Evolutionary conservation across 225 moss, liverwort and hornwort genomes (phyloP), one percentile per base, ranked within the genome.

Genomic region (Antitrichia curtipendula): DNA sequence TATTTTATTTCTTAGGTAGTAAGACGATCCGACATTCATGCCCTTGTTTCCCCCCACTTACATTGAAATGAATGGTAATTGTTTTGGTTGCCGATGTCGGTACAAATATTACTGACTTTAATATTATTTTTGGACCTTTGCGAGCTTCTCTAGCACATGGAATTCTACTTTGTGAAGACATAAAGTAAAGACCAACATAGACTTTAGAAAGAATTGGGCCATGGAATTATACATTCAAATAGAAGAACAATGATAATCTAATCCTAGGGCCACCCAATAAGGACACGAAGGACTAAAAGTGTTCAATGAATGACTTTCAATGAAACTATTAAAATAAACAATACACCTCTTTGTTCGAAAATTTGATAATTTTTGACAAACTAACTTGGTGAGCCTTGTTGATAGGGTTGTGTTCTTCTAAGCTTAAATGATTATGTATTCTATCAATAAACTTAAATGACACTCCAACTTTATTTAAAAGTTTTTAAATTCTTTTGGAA

Each of bases 71-170:
- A 40, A 24, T 40, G 40, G 40, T 1, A 1, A 69, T 69, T 40
- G 8, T 13, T 24, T 69, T 68, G 2, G 13, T 68, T 1, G 8
- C 0, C 4, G 0, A 68, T 68, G 40, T 8, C 0, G 5, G 8
- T 40, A 13, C 40, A 40, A 1, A 2, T 8, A 40, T 40, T 40
- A 13, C 2, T 40, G 0, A 68, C 4, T 40, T 2, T 4, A 0
- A 4, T 69, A 14, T 8, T 69, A 24, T 40, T 69, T 1, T 69
- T 66, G 38, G 8, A 24, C 2, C 4, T 69, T 69, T 0, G 0
- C 0, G 4, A 40, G 24, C 2, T 40, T 69, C 0, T 40, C 4
- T 0, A 0, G 0, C 2, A 13, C 1, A 24, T 23, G 2, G 24
- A 23, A 68, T 13, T 40, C 0, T 40, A 0, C 8, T 40, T 2